Percentiles rank a stretch among this genome's conserved stretches.
Conservation (phyloP, 305 asterid species). For the Fraxinus nigra region DNA sequence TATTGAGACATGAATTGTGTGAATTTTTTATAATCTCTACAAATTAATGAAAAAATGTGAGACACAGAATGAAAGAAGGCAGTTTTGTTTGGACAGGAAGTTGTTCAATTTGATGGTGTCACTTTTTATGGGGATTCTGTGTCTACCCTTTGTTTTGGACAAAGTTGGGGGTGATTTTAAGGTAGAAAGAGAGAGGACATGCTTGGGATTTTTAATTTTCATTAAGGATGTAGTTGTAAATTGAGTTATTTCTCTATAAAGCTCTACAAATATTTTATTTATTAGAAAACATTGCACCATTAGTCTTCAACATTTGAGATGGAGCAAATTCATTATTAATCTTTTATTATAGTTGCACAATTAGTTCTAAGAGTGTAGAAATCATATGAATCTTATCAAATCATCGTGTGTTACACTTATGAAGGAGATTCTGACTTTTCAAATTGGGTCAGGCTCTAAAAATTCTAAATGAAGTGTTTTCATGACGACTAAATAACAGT, state of each 20-base stretch:
- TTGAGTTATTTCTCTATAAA: neutral
- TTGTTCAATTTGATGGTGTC: constrained; percentile 28
- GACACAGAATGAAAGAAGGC: constrained; percentile 26
- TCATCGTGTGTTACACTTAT: neutral
- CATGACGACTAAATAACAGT: neutral
- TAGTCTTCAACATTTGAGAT: neutral
- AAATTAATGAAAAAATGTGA: constrained; percentile 6
- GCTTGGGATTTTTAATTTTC: neutral
- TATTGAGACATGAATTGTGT: neutral
- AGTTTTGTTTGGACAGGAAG: constrained; percentile 30
- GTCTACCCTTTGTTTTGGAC: constrained; percentile 26
- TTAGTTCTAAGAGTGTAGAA: no score
- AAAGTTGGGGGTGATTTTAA: constrained; percentile 19
- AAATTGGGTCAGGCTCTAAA: neutral
- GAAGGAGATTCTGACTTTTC: neutral
- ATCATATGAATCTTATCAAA: neutral
- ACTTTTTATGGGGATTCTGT: constrained; percentile 20
- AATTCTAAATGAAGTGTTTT: neutral
- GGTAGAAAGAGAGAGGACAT: constrained; percentile 6
- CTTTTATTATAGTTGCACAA: no score
- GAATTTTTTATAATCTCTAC: neutral
- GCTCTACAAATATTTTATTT: neutral
- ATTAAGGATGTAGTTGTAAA: neutral
- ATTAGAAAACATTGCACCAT: neutral
- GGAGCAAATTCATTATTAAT: neutral